Percentiles rank a stretch among this genome's conserved stretches.
phyloP scores from a whole-genome alignment of 495 filamentous ascomycete species.

The Amorphotheca resinae region DNA sequence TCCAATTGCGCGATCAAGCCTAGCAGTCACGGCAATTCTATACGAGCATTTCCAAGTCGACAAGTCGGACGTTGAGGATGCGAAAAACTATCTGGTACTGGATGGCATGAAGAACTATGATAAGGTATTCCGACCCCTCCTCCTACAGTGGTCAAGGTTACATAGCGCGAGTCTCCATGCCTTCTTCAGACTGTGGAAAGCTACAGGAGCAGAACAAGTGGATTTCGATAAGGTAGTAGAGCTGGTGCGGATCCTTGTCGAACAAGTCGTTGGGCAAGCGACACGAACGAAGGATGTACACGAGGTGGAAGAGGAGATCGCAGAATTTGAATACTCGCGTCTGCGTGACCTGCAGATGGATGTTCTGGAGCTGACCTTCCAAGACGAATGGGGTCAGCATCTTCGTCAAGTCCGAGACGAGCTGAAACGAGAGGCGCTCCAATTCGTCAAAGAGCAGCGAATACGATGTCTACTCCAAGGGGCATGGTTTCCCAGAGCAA shows the following conservation, averaged over 20 bases:
- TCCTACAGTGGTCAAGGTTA: constrained; percentile 93
- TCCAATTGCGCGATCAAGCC: constrained; percentile 75
- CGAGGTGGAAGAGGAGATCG: constrained; percentile 80
- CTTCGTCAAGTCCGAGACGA: constrained; percentile 84
- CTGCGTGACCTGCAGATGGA: constrained; percentile 92
- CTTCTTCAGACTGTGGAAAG: constrained; percentile 88
- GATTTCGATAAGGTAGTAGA: constrained; percentile 92
- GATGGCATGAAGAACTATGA: constrained; percentile 75
- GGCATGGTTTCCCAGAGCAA: constrained; percentile 68
- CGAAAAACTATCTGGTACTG: constrained; percentile 55
- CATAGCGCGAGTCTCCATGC: constrained; percentile 80
- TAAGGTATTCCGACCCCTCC: constrained; percentile 71
- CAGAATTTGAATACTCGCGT: constrained; percentile 64
- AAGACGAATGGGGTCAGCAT: constrained; percentile 88
- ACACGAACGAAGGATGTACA: constrained; percentile 72
- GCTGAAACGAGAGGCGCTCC: constrained; percentile 78
- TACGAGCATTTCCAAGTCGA: constrained; percentile 96
- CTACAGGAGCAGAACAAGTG: constrained; percentile 65
- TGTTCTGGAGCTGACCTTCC: constrained; percentile 77
- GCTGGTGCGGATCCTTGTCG: constrained; percentile 78
- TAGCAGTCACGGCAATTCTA: constrained; percentile 76
- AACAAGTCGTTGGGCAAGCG: constrained; percentile 80
- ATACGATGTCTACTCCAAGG: constrained; percentile 85
- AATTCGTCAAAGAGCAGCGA: constrained; percentile 94
- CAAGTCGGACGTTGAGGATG: constrained; percentile 71